A percentile compares a stretch with the other conserved stretches of the same genome.
These are phyloP conservation scores for Kwoniella dendrophila DNA, from an alignment of 768 basidiomycete species.

Conservation along the genomic window DNA sequence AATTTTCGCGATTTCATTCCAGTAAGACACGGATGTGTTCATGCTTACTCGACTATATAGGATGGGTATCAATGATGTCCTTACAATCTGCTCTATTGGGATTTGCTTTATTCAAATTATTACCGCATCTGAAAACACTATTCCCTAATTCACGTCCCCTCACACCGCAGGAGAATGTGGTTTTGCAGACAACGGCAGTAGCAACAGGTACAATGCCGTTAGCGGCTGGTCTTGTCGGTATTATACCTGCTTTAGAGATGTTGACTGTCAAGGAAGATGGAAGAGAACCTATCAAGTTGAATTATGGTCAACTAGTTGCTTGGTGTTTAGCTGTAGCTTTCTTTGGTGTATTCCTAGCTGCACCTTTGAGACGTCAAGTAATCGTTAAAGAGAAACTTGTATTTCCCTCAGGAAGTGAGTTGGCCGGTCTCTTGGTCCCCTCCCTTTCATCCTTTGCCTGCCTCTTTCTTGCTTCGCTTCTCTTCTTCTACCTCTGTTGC, in stretches of 20 bases:
- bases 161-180: constrained; percentile 88
- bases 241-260: constrained; percentile 82
- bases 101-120: constrained; percentile 69
- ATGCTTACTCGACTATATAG: constrained; percentile 11
- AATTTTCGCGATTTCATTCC: not conserved
- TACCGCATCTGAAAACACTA: constrained; percentile 58
- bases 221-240: constrained; percentile 74
- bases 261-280: constrained; percentile 77
- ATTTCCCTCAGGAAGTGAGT: constrained; percentile 80
- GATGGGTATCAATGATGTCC: constrained; percentile 68
- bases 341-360: constrained; percentile 96
- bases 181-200: constrained; percentile 92
- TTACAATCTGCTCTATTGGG: constrained; percentile 92
- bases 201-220: constrained; percentile 72
- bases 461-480: no score
- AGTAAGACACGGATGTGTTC: constrained; percentile 80
- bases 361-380: constrained; percentile 91
- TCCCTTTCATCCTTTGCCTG: not conserved
- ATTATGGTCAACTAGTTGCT: constrained; percentile 70
- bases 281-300: constrained; percentile 70
- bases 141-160: constrained; percentile 60
- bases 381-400: constrained; percentile 91
- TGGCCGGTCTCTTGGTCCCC: no score
- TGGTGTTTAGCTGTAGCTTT: constrained; percentile 96
- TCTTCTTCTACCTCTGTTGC: no score